These are phyloP conservation scores for Serendipita sp. DNA, from an alignment of 768 basidiomycete genomes.

Conservation along the genomic window DNA sequence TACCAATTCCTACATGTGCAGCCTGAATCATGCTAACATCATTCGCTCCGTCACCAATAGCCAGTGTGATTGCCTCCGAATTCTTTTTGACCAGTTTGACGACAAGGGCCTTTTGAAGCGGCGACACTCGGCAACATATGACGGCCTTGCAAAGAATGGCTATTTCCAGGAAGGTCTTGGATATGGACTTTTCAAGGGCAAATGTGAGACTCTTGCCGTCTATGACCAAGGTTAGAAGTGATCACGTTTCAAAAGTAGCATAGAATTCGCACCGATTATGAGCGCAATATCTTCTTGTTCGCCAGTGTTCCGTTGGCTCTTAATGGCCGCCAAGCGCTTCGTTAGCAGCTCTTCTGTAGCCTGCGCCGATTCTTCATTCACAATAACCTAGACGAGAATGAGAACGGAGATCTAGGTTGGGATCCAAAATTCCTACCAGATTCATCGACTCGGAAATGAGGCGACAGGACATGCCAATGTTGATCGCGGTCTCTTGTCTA, in stretches of 20 bases:
- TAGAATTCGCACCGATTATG: constrained; percentile 55
- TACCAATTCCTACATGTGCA: constrained; percentile 93
- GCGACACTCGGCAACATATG: constrained; percentile 98
- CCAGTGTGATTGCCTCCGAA: constrained; percentile 79
- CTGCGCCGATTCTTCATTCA: constrained; percentile 74
- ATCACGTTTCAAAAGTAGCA: neutral
- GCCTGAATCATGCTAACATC: constrained; percentile 99
- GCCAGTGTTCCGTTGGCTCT: constrained; percentile 78
- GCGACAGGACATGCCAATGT: constrained; percentile 95
- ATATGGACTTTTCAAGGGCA: constrained; percentile 85
- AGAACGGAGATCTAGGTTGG: neutral
- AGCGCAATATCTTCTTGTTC: constrained; percentile 91
- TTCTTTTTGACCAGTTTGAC: constrained; percentile 99
- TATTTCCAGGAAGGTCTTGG: constrained; percentile 80
- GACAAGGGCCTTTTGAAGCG: constrained; percentile 90
- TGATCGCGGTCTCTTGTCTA: constrained; percentile 97
- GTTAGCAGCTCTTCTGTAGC: constrained; percentile 76
- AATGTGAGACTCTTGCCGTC: constrained; percentile 91
- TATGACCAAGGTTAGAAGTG: constrained; percentile 19
- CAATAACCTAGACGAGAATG: constrained; percentile 51
- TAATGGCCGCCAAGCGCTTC: constrained; percentile 82
- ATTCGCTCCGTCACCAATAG: constrained; percentile 95
- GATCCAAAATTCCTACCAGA: constrained; percentile 37
- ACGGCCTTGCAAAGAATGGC: constrained; percentile 98
- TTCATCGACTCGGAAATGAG: constrained; percentile 98